Evolutionary conservation across 768 basidiomycete genomes (phyloP).

Genomic region (Fomitopsis serialis): DNA sequence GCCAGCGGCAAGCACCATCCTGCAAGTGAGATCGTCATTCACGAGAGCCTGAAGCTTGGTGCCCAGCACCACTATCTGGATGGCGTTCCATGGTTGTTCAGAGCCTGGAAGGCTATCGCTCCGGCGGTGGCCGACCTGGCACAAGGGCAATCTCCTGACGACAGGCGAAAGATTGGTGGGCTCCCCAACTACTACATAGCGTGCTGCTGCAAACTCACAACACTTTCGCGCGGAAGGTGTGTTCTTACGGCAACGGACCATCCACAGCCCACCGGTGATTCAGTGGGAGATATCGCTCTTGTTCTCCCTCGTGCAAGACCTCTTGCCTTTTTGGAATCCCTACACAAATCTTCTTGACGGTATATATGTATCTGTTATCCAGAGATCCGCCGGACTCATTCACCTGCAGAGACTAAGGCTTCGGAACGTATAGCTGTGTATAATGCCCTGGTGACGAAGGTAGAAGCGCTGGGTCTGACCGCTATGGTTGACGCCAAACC

Average conservation of each 20-base stretch:
- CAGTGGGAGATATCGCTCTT: constrained; percentile 70
- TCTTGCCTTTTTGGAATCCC: constrained; percentile 48
- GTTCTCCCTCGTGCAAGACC: constrained; percentile 72
- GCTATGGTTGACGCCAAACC: constrained; percentile 62
- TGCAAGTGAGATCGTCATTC: constrained; percentile 64
- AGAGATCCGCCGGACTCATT: not conserved
- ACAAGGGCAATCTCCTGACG: not conserved
- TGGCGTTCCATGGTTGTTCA: constrained; percentile 65
- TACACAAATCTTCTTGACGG: constrained; percentile 37
- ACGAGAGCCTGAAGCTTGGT: constrained; percentile 83
- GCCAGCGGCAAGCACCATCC: constrained; percentile 57
- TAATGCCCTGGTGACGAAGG: constrained; percentile 52
- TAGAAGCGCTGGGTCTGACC: constrained; percentile 60
- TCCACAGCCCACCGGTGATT: constrained; percentile 62
- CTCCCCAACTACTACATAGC: not conserved
- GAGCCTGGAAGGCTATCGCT: constrained; percentile 42
- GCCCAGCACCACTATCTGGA: constrained; percentile 72
- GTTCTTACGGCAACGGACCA: constrained; percentile 56
- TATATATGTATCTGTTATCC: constrained; percentile 16
- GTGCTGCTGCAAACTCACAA: too few species aligned
- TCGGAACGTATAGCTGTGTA: constrained; percentile 52
- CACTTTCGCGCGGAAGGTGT: constrained; percentile 39
- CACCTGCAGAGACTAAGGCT: constrained; percentile 37
- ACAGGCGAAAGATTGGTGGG: constrained; percentile 1
- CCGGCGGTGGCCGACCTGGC: constrained; percentile 17